Percentiles rank a stretch among this genome's conserved stretches.
phyloP scores from a whole-genome alignment of 495 filamentous ascomycete genomes.

The Clohesyomyces aquaticus region DNA sequence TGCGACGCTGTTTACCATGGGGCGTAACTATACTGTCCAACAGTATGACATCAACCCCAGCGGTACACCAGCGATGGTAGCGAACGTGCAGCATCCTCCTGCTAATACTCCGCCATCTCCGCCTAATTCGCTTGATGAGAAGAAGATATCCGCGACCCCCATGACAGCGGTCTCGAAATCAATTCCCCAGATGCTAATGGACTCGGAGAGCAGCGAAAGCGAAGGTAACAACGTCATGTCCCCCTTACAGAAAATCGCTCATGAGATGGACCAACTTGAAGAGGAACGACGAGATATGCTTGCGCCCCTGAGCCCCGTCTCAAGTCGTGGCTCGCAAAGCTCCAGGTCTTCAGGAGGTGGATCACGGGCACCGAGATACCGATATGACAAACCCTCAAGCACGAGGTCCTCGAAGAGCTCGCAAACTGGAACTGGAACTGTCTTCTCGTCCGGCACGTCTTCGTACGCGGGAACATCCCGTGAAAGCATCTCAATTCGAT shows the following conservation, averaged over 20 bases:
- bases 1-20: conserved; percentile 90
- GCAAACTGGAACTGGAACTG: conserved; percentile 55
- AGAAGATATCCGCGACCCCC: conserved; percentile 48
- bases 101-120: conserved; percentile 73
- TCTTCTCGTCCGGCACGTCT: conserved; percentile 66
- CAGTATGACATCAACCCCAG: conserved; percentile 86
- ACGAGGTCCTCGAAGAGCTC: conserved; percentile 50
- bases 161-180: conserved; percentile 29
- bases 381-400: conserved; percentile 58
- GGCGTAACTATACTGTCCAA: conserved; percentile 84
- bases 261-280: conserved; percentile 61
- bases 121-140: conserved; percentile 74
- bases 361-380: conserved; percentile 49
- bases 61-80: conserved; percentile 65
- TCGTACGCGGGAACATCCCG: conserved; percentile 51
- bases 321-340: conserved; percentile 49
- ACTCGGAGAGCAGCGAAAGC: conserved; percentile 69
- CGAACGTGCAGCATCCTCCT: conserved; percentile 81
- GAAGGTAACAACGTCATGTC: conserved; percentile 55
- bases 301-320: conserved; percentile 50
- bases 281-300: conserved; percentile 53
- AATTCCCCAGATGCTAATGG: conserved; percentile 49
- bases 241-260: conserved; percentile 66
- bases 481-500: conserved; percentile 66
- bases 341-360: conserved; percentile 53